Percentiles rank a stretch among this genome's conserved stretches.
Evolutionary conservation across 371 early-diverging fungal genomes (phyloP).

Genomic region (Syncephalastrum monosporum): DNA sequence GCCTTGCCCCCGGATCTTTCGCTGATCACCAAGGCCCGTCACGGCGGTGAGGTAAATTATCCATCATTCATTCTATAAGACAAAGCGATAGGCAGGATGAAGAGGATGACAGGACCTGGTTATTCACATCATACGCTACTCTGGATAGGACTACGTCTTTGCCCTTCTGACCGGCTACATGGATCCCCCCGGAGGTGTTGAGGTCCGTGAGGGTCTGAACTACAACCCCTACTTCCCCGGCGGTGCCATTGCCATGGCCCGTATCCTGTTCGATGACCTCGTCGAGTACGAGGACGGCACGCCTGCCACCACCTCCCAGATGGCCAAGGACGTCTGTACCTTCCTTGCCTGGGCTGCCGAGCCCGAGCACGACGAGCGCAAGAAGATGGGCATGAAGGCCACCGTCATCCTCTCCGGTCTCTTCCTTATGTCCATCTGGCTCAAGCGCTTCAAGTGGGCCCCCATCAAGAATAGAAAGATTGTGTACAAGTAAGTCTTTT

Average conservation of each 20-base stretch:
- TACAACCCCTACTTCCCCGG: slow-evolving; percentile 99
- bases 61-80: no score
- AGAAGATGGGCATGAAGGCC: slow-evolving; percentile 94
- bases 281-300: slow-evolving; percentile 98
- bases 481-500: slow-evolving; percentile 58
- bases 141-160: slow-evolving; percentile 87
- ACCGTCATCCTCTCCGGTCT: slow-evolving; percentile 63
- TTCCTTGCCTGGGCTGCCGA: slow-evolving; percentile 96
- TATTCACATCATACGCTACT: neutral
- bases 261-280: slow-evolving; percentile 88
- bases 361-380: slow-evolving; percentile 97
- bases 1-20: slow-evolving; percentile 96
- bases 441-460: slow-evolving; percentile 81
- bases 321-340: slow-evolving; percentile 95
- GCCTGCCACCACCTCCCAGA: slow-evolving; percentile 96
- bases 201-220: slow-evolving; percentile 93
- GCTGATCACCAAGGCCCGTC: slow-evolving; percentile 94
- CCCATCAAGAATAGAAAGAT: slow-evolving; percentile 82
- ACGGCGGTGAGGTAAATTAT: slow-evolving; percentile 79
- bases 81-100: neutral
- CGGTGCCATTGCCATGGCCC: slow-evolving; percentile 98
- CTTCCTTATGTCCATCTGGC: slow-evolving; percentile 65
- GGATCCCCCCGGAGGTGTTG: slow-evolving; percentile 96
- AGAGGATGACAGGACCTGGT: neutral
- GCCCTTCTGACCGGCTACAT: slow-evolving; percentile 93